Conservation (phyloP, 371 early-diverging fungal species). For the Mortierella polycephala region DNA sequence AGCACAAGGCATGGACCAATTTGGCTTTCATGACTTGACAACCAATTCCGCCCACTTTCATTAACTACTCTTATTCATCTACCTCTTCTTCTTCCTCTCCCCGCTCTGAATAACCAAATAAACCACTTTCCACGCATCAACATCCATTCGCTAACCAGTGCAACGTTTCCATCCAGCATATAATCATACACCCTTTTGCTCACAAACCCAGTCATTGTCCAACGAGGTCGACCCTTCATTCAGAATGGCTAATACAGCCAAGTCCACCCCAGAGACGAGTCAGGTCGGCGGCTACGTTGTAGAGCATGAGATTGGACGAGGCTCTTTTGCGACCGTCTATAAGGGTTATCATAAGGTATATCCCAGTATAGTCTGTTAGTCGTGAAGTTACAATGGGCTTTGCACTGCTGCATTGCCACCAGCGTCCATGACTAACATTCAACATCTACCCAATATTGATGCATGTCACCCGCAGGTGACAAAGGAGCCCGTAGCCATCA, state of each 20-base stretch:
- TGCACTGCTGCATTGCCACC: not conserved
- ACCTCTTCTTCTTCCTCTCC: too few species aligned
- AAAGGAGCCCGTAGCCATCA: conserved; percentile 83
- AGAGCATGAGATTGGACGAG: conserved; percentile 85
- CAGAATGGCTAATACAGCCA: conserved; percentile 31
- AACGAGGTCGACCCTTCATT: not conserved
- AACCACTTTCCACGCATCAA: too few species aligned
- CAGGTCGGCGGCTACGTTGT: conserved; percentile 75
- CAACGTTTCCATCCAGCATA: too few species aligned
- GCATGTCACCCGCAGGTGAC: conserved; percentile 58
- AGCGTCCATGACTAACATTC: not conserved
- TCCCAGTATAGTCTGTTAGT: not conserved
- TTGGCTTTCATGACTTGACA: too few species aligned
- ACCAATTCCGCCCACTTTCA: too few species aligned
- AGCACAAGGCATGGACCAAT: too few species aligned
- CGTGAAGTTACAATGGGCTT: too few species aligned
- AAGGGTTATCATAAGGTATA: conserved; percentile 79
- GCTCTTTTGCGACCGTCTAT: conserved; percentile 96
- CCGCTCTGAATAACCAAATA: too few species aligned
- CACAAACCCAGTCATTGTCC: conserved; percentile 1
- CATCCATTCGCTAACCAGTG: too few species aligned
- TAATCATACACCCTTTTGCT: not conserved
- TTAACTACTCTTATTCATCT: too few species aligned
- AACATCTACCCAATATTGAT: not conserved
- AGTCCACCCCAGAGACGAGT: conserved; percentile 17